Conservation (phyloP, 2,329 filamentous ascomycete genomes). For the Aspergillus ruber region DNA sequence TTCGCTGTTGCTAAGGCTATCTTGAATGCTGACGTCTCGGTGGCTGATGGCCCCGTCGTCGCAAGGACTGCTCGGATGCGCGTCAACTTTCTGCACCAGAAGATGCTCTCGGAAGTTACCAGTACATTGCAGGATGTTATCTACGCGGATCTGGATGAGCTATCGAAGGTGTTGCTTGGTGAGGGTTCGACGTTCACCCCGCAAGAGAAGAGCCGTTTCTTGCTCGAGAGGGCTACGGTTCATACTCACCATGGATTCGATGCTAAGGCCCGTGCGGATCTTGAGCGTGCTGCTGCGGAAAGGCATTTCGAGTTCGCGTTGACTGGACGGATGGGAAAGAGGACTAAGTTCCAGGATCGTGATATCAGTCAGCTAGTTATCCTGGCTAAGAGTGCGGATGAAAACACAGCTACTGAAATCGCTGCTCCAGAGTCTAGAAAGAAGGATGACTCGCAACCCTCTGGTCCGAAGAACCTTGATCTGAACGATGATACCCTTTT, state of each 20-base stretch:
- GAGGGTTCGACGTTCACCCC: constrained; percentile 20
- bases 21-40: constrained; percentile 42
- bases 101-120: constrained; percentile 58
- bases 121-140: constrained; percentile 55
- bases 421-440: constrained; percentile 4
- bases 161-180: constrained; percentile 40
- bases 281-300: constrained; percentile 60
- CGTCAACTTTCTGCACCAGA: constrained; percentile 66
- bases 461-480: constrained; percentile 61
- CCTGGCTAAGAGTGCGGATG: constrained; percentile 65
- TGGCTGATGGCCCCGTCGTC: constrained; percentile 34
- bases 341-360: constrained; percentile 39
- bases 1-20: constrained; percentile 67
- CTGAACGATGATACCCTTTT: constrained; percentile 91
- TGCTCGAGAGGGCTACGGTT: constrained; percentile 76
- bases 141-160: constrained; percentile 50
- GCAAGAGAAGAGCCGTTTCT: constrained; percentile 59
- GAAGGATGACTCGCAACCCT: constrained; percentile 21
- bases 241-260: constrained; percentile 81
- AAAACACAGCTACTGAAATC: constrained; percentile 12
- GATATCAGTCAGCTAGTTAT: constrained; percentile 79
- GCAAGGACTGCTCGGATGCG: constrained; percentile 61
- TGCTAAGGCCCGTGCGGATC: constrained; percentile 62
- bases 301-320: constrained; percentile 75
- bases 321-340: constrained; percentile 75